Base-by-base conservation (phyloP, 2,329 filamentous ascomycete species). In the Botrytis squamosa region DNA sequence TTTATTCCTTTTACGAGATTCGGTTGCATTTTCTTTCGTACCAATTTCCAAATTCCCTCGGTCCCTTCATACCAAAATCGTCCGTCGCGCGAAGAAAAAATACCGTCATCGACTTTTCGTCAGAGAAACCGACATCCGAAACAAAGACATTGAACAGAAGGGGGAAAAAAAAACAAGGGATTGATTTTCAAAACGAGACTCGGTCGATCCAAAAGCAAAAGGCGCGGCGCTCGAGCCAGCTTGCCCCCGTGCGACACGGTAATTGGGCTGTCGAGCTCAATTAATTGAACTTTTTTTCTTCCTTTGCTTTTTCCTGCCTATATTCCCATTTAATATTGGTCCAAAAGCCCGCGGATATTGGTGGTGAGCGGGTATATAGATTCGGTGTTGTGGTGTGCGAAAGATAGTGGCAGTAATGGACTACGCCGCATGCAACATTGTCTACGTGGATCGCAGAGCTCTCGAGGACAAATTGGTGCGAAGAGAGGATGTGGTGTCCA, bases 371-470 rank as follows among this genome's bases (percentile, higher is more conserved):
- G 76, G 74, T 71, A 73, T 73, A 73, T 74, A 74, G 65, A 55
- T 52, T 74, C 73, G 77, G 76, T 74, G 76, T 78, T 76, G 78
- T 75, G 76, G 77, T 78, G 77, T 74, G 78, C 76, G 73, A 77
- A 64, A 78, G 76, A 73, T 18, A 46, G 66, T 71, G 67, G 72
- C 77, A 78, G 77, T 76, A 65, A 84, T 84, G 83, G 82, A 85
- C 79, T 82, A 83, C 79, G 81, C 81, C 73, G 81, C 82, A 74
- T 85, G 83, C 79, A 83, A 83, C 79, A 81, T 85, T 70, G 80
- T 85, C 69, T 85, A 84, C 79, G 82, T 84, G 73, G 83, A 85
- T 80, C 81, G 82, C 76, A 80, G 81, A 72, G 82, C 82, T 46
- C 77, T 76, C 68, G 79, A 81, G 74, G 82, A 84, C 74, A 79